Evolutionary conservation across 768 basidiomycete species (phyloP), one percentile per base, ranked within the genome.

Genomic region (Termitomyces sp.): DNA sequence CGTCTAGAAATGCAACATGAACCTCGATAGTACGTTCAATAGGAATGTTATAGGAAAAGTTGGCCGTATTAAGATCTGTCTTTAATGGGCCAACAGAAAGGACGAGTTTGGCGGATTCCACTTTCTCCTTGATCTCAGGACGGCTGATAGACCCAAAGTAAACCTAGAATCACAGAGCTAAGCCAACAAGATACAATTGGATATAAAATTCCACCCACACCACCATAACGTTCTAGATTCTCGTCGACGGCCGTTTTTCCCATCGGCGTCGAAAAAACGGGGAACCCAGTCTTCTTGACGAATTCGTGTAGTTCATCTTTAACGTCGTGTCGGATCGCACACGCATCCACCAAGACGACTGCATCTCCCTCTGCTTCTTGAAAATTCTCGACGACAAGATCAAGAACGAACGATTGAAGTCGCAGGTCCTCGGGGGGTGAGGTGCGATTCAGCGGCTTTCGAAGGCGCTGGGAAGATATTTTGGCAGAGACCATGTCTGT

Each of bases 51-150:
- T 89, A 91, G 0, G 87, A 86, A 70, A 92, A 94, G 69, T 87
- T 88, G 38, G 91, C 92, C 1, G 89, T 91, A 70, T 95, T 95
- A 75, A 91, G 93, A 67, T 95, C 92, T 46, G 80, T 83, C 67
- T 80, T 82, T 43, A 91, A 72, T 0, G 74, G 70, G 5, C 90
- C 90, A 54, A 95, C 73, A 12, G 87, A 88, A 10, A 95, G 65
- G 53, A 91, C 83, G 47, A 94, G 73, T 61, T 86, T 88, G 3
- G 91, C 84, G 2, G 67, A 74, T 70, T 95, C 92, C 31, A 94
- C 83, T 57, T 78, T 82, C 53, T 84, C 80, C 68, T 84, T 87
- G 62, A 92, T 74, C 23, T 73, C 78, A 0, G 87, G 85, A 38
- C 80, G 78, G 8, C 80, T 85, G 60, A 91, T 77, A 9, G 81